phyloP scores from a whole-genome alignment of 2,329 filamentous ascomycete genomes.

The Alternaria rosae region DNA sequence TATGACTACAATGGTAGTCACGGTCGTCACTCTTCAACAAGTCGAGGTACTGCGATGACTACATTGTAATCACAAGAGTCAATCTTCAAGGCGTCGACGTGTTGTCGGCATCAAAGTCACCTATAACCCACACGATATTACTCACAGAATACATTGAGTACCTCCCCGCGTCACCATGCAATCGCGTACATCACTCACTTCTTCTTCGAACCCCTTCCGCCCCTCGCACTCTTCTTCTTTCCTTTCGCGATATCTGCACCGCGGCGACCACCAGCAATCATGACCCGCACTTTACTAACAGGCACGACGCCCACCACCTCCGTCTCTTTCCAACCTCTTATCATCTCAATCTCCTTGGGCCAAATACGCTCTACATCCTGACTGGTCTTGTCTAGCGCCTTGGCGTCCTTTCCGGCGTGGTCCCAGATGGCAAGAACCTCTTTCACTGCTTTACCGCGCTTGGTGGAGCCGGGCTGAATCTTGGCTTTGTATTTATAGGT shows the following conservation, averaged over 20 bases:
- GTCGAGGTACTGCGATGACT: not conserved
- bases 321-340: slow-evolving; percentile 80
- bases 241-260: slow-evolving; percentile 39
- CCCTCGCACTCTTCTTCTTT: slow-evolving; percentile 39
- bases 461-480: slow-evolving; percentile 85
- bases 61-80: not conserved
- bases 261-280: slow-evolving; percentile 63
- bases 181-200: slow-evolving; percentile 12
- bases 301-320: slow-evolving; percentile 84
- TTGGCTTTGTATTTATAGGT: slow-evolving; percentile 94
- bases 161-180: not conserved
- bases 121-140: not conserved
- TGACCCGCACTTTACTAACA: slow-evolving; percentile 79
- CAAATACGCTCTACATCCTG: slow-evolving; percentile 76
- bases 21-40: not conserved
- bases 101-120: not conserved
- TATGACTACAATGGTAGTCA: not conserved
- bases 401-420: slow-evolving; percentile 63
- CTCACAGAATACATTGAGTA: not conserved
- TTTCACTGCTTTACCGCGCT: slow-evolving; percentile 93
- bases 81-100: not conserved
- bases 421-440: slow-evolving; percentile 88
- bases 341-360: slow-evolving; percentile 83
- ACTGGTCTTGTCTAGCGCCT: slow-evolving; percentile 55
- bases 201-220: slow-evolving; percentile 44